A percentile compares a stretch with the other conserved stretches of the same genome.
Conservation (phyloP, 768 basidiomycete genomes). For the Gelatoporia subvermispora region DNA sequence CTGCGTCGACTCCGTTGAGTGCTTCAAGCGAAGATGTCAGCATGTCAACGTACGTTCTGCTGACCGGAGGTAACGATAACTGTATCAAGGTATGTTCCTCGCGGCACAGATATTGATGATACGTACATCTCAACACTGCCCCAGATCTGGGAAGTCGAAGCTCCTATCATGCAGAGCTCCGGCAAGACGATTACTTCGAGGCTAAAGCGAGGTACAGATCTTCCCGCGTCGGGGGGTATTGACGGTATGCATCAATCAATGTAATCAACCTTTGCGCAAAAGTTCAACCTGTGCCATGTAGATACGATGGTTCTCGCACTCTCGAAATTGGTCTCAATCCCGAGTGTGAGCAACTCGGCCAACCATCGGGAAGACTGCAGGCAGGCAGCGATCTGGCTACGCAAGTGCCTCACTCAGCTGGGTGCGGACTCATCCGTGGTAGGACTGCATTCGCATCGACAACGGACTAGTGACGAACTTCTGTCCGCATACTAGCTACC, state of each 20-base stretch:
- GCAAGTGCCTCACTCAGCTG: slow-evolving; percentile 81
- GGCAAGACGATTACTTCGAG: not conserved
- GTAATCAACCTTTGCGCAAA: no score
- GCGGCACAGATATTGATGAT: not conserved
- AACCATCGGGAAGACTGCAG: slow-evolving; percentile 80
- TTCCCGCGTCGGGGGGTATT: slow-evolving; percentile 4
- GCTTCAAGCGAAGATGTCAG: not conserved
- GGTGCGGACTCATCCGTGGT: slow-evolving; percentile 81
- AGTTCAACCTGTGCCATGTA: slow-evolving; percentile 18
- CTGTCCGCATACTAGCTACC: slow-evolving; percentile 50
- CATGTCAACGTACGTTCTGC: slow-evolving; percentile 33
- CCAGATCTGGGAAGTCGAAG: slow-evolving; percentile 37
- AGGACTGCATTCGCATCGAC: no score
- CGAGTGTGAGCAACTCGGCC: slow-evolving; percentile 72
- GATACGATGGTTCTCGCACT: slow-evolving; percentile 78
- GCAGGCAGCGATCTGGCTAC: slow-evolving; percentile 90
- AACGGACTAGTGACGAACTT: not conserved
- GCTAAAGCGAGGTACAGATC: not conserved
- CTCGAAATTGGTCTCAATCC: slow-evolving; percentile 82
- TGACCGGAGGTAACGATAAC: slow-evolving; percentile 86
- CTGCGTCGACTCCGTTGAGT: not conserved
- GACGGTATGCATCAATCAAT: slow-evolving; percentile 6
- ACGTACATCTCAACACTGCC: not conserved
- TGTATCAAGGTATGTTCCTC: slow-evolving; percentile 61
- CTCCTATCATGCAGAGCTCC: slow-evolving; percentile 10